Base-by-base conservation (phyloP, 2,329 filamentous ascomycete genomes). In the Cordyceps farinosa region DNA sequence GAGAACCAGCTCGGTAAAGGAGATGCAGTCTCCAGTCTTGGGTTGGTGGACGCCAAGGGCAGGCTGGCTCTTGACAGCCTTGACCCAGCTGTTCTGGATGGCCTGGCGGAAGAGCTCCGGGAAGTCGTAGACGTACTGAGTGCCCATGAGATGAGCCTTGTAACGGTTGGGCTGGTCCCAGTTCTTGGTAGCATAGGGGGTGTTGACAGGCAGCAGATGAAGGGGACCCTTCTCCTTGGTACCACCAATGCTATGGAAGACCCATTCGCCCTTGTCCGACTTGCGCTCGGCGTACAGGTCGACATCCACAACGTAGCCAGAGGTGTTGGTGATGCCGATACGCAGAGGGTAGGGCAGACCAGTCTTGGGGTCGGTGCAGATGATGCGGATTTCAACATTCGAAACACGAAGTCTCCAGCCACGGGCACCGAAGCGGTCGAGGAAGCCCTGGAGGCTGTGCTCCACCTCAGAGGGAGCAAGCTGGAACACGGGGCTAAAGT, bases 51-150 rank as follows among this genome's bases (percentile, higher is more conserved):
- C 87, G 56, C 87, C 86, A 65, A 97, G 80, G 27, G 84, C 81
- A 11, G 91, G 84, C 71, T 94, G 88, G 74, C 88, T 88, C 75
- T 88, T 87, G 67, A 90, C 84, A 63, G 88, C 87, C 76, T 89
- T 88, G 73, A 82, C 80, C 95, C 95, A 99, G 78, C 87, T 90
- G 83, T 97, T 97, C 81, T 97, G 92, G 74, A 97, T 92, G 51
- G 95, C 92, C 79, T 98, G 95, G 73, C 95, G 88, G 90, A 99
- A 99, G 55, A 99, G 88, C 84, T 99, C 95, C 36, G 95, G 95
- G 89, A 99, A 99, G 78, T 99, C 95, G 76, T 99, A 99, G 61
- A 98, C 95, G 75, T 97, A 99, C 79, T 99, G 95, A 34, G 95
- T 99, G 67, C 95, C 95, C 93, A 99, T 97, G 66, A 98, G 82